Conservation (phyloP, 352 stramenopile species). For the Thalassiosira hispida region DNA sequence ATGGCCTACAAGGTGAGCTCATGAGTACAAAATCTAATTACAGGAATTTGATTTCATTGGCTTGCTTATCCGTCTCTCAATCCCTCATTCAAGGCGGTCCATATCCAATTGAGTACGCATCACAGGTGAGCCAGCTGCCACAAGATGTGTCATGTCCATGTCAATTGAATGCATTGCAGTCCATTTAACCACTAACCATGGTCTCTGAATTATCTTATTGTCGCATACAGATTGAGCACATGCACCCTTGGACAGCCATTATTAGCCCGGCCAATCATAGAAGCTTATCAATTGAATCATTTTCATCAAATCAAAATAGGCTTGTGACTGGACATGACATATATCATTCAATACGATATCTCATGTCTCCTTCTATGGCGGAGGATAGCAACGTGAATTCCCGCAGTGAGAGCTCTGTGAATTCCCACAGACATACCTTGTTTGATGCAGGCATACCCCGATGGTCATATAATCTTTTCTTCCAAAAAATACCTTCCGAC, state of each 20-base stretch:
- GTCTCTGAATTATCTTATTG: too few species aligned
- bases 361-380: conserved; percentile 32
- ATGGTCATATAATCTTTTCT: conserved; percentile 60
- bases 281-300: conserved; percentile 32
- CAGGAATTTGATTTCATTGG: conserved; percentile 1
- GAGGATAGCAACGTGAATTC: conserved; percentile 8
- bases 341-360: conserved; percentile 53
- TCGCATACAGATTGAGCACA: conserved; percentile 69
- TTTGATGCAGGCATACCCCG: conserved; percentile 36
- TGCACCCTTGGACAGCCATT: conserved; percentile 61
- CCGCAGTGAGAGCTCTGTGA: too few species aligned
- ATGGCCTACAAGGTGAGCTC: conserved; percentile 55
- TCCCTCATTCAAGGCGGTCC: conserved; percentile 11
- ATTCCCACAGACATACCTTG: neutral
- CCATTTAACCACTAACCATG: too few species aligned
- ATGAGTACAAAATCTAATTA: too few species aligned
- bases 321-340: conserved; percentile 62
- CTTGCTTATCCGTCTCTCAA: neutral
- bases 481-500: conserved; percentile 17
- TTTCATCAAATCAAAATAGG: conserved; percentile 56
- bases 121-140: too few species aligned
- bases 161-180: too few species aligned
- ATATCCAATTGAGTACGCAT: conserved; percentile 40
- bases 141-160: too few species aligned
- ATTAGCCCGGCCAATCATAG: conserved; percentile 49